Conservation (phyloP, 2,329 filamentous ascomycete genomes). For the Fusarium foetens region DNA sequence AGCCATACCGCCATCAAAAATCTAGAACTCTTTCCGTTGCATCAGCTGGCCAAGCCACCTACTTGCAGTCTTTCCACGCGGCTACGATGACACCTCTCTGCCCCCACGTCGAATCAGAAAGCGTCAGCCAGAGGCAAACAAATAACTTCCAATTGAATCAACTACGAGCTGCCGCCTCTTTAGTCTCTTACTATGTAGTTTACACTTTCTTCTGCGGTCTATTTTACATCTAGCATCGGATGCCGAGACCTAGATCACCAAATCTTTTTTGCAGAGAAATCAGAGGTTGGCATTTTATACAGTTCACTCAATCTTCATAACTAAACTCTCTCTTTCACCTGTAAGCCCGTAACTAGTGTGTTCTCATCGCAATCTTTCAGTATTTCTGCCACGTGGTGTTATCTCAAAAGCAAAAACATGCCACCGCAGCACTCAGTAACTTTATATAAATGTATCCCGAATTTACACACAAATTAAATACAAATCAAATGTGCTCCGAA, state of each 20-base stretch:
- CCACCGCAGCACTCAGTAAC: not conserved
- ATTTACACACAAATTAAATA: not conserved
- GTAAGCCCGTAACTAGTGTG: not conserved
- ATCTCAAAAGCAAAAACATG: not conserved
- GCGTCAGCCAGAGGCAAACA: not conserved
- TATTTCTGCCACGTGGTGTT: not conserved
- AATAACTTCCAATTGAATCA: not conserved
- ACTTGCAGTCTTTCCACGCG: not conserved
- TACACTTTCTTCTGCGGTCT: not conserved
- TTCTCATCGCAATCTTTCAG: not conserved
- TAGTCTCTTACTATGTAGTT: too few relatives aligned
- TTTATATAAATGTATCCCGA: not conserved
- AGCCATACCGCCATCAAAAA: not conserved
- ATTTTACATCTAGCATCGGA: not conserved
- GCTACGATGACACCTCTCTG: too few relatives aligned
- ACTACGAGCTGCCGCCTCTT: fast-evolving
- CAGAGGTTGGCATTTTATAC: not conserved
- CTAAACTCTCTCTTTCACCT: not conserved
- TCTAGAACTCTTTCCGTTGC: not conserved
- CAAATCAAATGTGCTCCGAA: not conserved
- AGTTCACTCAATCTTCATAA: not conserved
- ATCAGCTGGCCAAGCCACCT: not conserved
- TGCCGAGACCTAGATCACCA: not conserved
- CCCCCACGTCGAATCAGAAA: not conserved
- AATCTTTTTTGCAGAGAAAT: not conserved